phyloP scores from a whole-genome alignment of 208 protist genomes.

The Trypanosoma melophagium region DNA sequence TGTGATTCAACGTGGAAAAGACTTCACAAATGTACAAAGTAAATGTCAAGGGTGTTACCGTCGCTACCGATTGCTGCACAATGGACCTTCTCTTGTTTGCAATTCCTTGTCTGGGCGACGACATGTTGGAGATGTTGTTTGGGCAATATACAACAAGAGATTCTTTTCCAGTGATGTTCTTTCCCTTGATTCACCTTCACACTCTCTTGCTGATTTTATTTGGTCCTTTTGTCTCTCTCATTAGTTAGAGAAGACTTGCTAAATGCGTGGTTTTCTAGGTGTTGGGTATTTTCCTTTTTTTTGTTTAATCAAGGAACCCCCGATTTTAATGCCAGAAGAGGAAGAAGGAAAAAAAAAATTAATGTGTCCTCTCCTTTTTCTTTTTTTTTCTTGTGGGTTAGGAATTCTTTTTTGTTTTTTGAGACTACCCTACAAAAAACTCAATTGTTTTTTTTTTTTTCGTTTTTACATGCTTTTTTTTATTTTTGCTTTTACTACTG shows the following conservation, averaged over 20 bases:
- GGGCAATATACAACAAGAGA: conserved; percentile 2
- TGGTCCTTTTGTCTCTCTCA: background rate
- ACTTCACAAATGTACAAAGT: conserved; percentile 57
- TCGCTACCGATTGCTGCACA: conserved; percentile 37
- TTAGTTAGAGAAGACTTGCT: background rate
- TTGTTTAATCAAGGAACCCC: background rate
- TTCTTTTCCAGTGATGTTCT: conserved; percentile 1
- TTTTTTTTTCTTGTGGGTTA: background rate
- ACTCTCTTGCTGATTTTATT: conserved; percentile 2
- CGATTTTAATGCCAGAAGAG: background rate
- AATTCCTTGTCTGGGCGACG: background rate
- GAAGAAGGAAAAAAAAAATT: background rate
- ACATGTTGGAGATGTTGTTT: conserved; percentile 15
- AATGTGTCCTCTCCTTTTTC: background rate
- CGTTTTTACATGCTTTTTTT: background rate
- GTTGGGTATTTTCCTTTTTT: background rate
- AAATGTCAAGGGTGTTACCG: conserved; percentile 49
- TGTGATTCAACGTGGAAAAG: conserved; percentile 52
- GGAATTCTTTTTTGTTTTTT: background rate
- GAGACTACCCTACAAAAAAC: background rate
- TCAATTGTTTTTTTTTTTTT: background rate
- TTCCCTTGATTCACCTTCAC: background rate
- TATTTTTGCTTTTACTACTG: background rate
- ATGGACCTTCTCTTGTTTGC: conserved; percentile 32
- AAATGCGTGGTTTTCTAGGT: background rate